phyloP scores from a whole-genome alignment of 441 rosid species.

The Kokia cookei region DNA sequence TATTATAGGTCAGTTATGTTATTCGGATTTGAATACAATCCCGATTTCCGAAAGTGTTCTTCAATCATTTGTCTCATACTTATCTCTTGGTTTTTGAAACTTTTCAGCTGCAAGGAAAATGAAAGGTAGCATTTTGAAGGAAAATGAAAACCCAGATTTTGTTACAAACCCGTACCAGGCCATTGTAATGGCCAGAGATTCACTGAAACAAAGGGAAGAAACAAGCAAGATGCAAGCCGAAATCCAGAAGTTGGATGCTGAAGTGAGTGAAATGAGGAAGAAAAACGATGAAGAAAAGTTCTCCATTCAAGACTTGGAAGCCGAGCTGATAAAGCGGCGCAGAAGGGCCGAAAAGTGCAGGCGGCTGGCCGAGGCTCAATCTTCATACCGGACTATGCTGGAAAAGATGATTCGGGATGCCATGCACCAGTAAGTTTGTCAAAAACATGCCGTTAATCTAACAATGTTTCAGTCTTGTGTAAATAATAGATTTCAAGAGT shows the following conservation, averaged over 20 bases:
- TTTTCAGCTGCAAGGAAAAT: conserved; percentile 43
- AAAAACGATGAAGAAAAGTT: conserved; percentile 62
- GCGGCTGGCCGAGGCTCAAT: conserved; percentile 86
- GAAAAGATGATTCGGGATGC: conserved; percentile 99
- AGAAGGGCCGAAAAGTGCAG: conserved; percentile 95
- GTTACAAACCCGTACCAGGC: conserved; percentile 69
- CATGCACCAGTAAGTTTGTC: conserved; percentile 80
- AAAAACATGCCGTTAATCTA: not conserved
- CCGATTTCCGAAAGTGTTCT: no score
- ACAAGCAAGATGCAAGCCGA: conserved; percentile 50
- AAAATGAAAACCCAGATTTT: conserved; percentile 64
- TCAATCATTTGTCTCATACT: not conserved
- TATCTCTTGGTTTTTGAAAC: not conserved
- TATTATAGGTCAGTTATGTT: conserved; percentile 42
- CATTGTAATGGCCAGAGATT: conserved; percentile 72
- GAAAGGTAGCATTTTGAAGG: conserved; percentile 44
- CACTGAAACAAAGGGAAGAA: conserved; percentile 74
- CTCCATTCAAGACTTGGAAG: conserved; percentile 72
- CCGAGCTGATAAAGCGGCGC: conserved; percentile 60
- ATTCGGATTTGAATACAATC: not conserved
- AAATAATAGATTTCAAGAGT: not conserved
- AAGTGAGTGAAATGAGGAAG: conserved; percentile 48
- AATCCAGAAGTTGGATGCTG: conserved; percentile 60
- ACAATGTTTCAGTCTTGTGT: not conserved
- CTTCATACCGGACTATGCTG: conserved; percentile 66